A percentile compares a stretch with the other conserved stretches of the same genome.
phyloP scores from a whole-genome alignment of 1,284 basidiomycete genomes.

The Tetrapyrgos nigripes region DNA sequence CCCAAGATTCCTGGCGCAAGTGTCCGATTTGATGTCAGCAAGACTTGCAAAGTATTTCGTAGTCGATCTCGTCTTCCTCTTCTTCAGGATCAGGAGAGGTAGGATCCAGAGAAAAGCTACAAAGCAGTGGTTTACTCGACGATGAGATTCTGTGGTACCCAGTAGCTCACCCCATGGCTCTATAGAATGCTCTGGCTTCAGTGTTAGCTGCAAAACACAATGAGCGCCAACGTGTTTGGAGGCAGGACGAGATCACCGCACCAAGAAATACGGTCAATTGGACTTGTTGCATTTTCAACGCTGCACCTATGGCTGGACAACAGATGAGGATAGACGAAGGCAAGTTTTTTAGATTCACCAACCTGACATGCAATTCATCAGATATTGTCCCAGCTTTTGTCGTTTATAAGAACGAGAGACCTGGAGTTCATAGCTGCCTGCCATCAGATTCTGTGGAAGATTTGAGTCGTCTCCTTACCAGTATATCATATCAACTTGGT shows the following conservation, averaged over 20 bases:
- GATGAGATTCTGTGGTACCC: neutral
- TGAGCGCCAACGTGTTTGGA: neutral
- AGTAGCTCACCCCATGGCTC: slow-evolving; percentile 54
- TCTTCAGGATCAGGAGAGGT: slow-evolving; percentile 56
- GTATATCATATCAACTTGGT: slow-evolving; percentile 63
- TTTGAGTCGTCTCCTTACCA: slow-evolving; percentile 52
- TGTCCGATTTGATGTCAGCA: neutral
- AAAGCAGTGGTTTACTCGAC: neutral
- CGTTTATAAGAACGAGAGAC: slow-evolving; percentile 50
- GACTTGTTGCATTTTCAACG: slow-evolving; percentile 66
- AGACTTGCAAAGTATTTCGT: slow-evolving; percentile 59
- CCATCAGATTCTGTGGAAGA: neutral
- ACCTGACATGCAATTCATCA: slow-evolving; percentile 52
- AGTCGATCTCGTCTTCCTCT: slow-evolving; percentile 50
- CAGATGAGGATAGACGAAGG: neutral
- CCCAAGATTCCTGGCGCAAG: neutral
- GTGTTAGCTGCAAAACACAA: slow-evolving; percentile 52
- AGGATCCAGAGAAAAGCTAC: slow-evolving; percentile 61
- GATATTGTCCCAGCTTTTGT: slow-evolving; percentile 59
- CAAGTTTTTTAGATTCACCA: neutral
- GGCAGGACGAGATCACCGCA: slow-evolving; percentile 28
- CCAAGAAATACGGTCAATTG: slow-evolving; percentile 79
- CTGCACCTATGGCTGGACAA: slow-evolving; percentile 48
- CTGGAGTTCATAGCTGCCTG: slow-evolving; percentile 75
- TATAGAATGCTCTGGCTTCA: slow-evolving; percentile 62